A percentile compares a stretch with the other conserved stretches of the same genome.
phyloP scores from a whole-genome alignment of 2,329 filamentous ascomycete genomes.

The Aspergillus versicolor region DNA sequence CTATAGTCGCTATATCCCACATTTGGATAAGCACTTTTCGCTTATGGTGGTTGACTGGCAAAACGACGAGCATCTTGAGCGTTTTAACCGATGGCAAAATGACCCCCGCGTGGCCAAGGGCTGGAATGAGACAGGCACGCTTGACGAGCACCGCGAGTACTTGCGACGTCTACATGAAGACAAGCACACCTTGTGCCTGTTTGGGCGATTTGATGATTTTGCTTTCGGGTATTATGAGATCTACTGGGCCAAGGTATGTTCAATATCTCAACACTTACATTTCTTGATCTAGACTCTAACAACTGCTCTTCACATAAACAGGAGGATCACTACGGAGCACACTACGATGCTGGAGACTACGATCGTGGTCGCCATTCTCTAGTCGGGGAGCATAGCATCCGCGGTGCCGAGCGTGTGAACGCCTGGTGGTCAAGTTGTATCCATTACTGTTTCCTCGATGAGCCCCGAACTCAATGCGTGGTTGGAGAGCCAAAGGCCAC shows the following conservation, averaged over 20 bases:
- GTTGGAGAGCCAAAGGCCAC: slow-evolving; percentile 69
- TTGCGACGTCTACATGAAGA: slow-evolving; percentile 67
- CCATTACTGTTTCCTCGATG: slow-evolving; percentile 61
- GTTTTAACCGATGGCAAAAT: slow-evolving; percentile 82
- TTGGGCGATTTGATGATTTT: slow-evolving; percentile 69
- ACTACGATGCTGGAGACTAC: slow-evolving; percentile 56
- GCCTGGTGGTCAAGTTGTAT: slow-evolving; percentile 60
- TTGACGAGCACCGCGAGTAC: slow-evolving; percentile 73
- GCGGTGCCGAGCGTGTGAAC: slow-evolving; percentile 56
- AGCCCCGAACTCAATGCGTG: slow-evolving; percentile 54
- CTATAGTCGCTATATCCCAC: slow-evolving; percentile 77
- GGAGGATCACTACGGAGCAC: slow-evolving; percentile 61
- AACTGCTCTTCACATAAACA: slow-evolving; percentile 23
- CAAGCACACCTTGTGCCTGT: slow-evolving; percentile 57
- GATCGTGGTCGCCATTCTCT: slow-evolving; percentile 62
- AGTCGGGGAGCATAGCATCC: slow-evolving; percentile 56
- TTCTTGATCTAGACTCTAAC: background rate
- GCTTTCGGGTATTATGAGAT: slow-evolving; percentile 78
- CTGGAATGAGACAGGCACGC: slow-evolving; percentile 75
- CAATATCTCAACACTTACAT: too few relatives aligned
- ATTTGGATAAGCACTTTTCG: slow-evolving; percentile 73
- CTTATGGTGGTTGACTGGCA: slow-evolving; percentile 71
- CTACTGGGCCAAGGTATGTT: slow-evolving; percentile 68
- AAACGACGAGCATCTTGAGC: slow-evolving; percentile 61
- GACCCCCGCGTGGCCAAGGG: slow-evolving; percentile 76